Base-by-base conservation (phyloP, 345 rosid genomes). In the Salix arbutifolia region DNA sequence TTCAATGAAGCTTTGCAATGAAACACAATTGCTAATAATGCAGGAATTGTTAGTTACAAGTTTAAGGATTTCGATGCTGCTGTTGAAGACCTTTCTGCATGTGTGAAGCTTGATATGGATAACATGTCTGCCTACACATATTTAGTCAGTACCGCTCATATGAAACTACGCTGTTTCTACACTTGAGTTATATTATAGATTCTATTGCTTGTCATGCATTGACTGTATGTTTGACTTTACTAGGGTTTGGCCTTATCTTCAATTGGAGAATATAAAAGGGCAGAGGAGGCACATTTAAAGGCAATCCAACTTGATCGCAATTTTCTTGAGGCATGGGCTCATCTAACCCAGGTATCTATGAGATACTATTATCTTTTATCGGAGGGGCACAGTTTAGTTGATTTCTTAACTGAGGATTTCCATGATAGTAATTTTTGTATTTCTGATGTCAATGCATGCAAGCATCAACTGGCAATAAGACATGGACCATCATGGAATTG, bases 11-110 rank as follows among this genome's bases (percentile, higher is more conserved):
- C 26, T 23, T 62, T 62, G 66, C 16, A 25, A 12, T 62, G 66
- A 77, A 56, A 35, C 46, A 76, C 64, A 52, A 77, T 82, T 74
- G n/a, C 74, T 65, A 76, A 81, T 76, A 67, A 70, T 87, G 83
- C 89, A 96, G 99, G 99, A 81, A 93, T 93, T 73, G 91, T 96
- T 71, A 90, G 91, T 86, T 96, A 90, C 85, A 96, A 88, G 87
- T 93, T 90, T 71, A 96, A 91, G 87, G 97, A 91, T 89, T 96
- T 90, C 77, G 79, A 80, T 87, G 93, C 98, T 85, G 91, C 98
- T 64, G 87, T 91, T 80, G 87, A 88, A 62, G 99, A 96, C 84
- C 83, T 96, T 68, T 90, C 96, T 79, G 80, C 87, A 74, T 93
- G 98, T 83, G 84, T 96, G 87, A 85, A 85, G 88, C 88, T 91